Base-by-base conservation (phyloP, 768 basidiomycete species). In the Fistulinella prunicolor region DNA sequence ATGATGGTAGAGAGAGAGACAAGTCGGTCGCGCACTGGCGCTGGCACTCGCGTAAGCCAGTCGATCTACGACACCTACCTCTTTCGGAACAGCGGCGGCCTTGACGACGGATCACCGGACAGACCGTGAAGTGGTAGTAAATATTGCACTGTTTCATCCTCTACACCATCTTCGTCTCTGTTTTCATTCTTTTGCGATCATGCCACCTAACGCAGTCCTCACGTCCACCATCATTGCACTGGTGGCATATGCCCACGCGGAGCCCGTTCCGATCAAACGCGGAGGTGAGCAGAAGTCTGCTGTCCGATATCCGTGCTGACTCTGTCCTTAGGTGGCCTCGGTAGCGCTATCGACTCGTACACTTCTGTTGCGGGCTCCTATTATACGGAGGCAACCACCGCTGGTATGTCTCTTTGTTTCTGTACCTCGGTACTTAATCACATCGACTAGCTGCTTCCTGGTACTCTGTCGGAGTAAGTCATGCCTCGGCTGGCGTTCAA, bases 1-100 rank as follows among this genome's bases (percentile, higher is more conserved):
- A 94, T 94, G 45, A 40, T 46, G 50, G 26, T 10, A 44, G 37
- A 44, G 44, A 56, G 38, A 49, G 46, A 49, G 39, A 10, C 30
- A 44, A n/a, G n/a, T n/a, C n/a, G n/a, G n/a, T n/a, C n/a, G n/a
- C n/a, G n/a, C n/a, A n/a, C n/a, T n/a, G 46, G 24, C 26, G 40
- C 47, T 24, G 39, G 37, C 38, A 54, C 22, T 44, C n/a, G 22
- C 32, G 56, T 46, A 49, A 38, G 43, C 29, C 28, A 20, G 41
- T 38, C 36, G 43, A 54, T 59, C 66, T 54, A 64, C 53, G 57
- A 51, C 45, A 61, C 63, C 24, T 65, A 55, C 66, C 58, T 57
- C 38, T 54, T 64, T 54, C 7, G 46, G 56, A n/a, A 48, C 19
- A 9, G 34, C 14, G 26, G 29, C 23, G 19, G 13, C 20, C 47